Evolutionary conservation across 176 grass and related monocot genomes (phyloP), one percentile per base, ranked within the genome.

Genomic region (Phragmites australis): DNA sequence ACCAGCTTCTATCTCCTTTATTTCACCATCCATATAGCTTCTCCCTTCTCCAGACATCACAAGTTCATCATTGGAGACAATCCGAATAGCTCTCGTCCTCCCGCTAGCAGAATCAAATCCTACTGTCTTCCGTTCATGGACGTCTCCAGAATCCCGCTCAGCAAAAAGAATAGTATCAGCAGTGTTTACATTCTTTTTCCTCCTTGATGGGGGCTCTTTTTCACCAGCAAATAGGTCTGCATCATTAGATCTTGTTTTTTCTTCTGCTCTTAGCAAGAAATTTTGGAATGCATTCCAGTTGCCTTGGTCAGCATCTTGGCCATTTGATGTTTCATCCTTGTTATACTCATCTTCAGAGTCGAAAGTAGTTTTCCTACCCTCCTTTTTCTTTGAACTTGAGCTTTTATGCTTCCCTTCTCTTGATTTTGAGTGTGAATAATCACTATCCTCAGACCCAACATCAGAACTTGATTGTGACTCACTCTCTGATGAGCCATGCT

Each of bases 211-310:
- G 25, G 78, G 65, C 10, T 86, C 84, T 82, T 88, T 95, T 75
- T 95, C 97, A 73, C 79, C 61, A 62, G 90, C 64, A 86, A 93
- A 99, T 41, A 96, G 48, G 31, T 95, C 90, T 55, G 21, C 53
- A 17, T 96, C 93, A 80, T 51, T 85, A 59, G 75, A 62, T 65
- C 60, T 90, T 68, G 86, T 77, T 50, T 93, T 95, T 44, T 99
- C 97, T 87, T 99, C 97, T 54, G 88, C 84, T 82, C 82, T 91
- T 41, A 99, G 27, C 45, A 99, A 87, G 77, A 96, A 95, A 82
- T 70, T 93, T 83, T 99, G 97, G 79, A 99, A 99, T 23, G 93
- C 72, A 62, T 81, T 89, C 97, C 97, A 99, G 58, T 99, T 95
- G 73, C 97, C 97, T 57, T 90, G 91, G 42, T 90, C 90, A 64